Percentiles rank a stretch among this genome's conserved stretches.
phyloP scores from a whole-genome alignment of 2,329 filamentous ascomycete species.

The Calonectria crousiana region DNA sequence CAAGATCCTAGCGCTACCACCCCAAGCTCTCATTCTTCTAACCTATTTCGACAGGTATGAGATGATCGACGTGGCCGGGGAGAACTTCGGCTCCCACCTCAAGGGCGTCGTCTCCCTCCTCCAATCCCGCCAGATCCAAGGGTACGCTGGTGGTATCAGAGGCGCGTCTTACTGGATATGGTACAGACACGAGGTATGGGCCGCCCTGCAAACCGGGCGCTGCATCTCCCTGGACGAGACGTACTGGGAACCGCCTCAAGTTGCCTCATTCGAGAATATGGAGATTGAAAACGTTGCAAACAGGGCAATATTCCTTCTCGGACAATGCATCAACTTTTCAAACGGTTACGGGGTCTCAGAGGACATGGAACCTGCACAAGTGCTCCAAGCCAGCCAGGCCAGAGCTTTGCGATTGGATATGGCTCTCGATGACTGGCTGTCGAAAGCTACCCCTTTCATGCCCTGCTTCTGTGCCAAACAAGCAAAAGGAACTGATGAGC shows the following conservation, averaged over 20 bases:
- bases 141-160: neutral
- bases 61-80: neutral
- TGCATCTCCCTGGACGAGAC: neutral
- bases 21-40: neutral
- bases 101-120: neutral
- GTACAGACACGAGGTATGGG: neutral
- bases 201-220: neutral
- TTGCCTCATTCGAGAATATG: neutral
- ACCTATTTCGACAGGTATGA: neutral
- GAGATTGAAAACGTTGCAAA: neutral
- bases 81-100: slow-evolving; percentile 1
- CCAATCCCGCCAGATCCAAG: neutral
- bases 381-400: neutral
- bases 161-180: neutral
- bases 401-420: neutral
- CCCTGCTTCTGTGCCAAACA: neutral
- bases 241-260: neutral
- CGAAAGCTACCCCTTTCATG: neutral
- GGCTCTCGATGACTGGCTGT: neutral
- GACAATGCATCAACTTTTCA: neutral
- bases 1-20: neutral
- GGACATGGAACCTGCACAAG: neutral
- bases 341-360: neutral
- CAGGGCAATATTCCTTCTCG: neutral
- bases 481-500: neutral